Percentiles rank a stretch among this genome's conserved stretches.
Conservation (phyloP, 1,139 yeast species). For the Magnusiomyces paraingens region DNA sequence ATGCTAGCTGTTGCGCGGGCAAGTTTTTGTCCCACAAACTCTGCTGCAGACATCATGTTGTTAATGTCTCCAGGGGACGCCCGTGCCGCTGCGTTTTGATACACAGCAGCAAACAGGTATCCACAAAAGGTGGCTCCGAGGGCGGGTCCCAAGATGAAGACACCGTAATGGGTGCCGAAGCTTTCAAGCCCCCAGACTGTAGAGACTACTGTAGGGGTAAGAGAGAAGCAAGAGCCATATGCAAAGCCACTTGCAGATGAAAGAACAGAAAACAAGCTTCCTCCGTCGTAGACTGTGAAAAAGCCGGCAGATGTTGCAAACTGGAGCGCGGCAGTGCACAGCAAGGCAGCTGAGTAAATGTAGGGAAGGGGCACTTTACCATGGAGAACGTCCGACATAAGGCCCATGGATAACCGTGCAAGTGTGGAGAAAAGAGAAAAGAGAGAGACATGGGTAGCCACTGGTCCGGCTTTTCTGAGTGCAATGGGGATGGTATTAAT, state of each 20-base stretch:
- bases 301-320: constrained; percentile 29
- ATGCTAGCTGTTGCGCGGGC: too few species aligned
- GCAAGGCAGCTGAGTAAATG: constrained; percentile 24
- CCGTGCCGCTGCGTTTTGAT: constrained; percentile 37
- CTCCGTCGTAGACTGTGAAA: constrained; percentile 34
- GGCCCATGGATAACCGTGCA: constrained; percentile 63
- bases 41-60: too few species aligned
- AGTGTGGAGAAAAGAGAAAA: constrained; percentile 54
- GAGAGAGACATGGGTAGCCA: constrained; percentile 47
- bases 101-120: constrained; percentile 59
- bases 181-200: constrained; percentile 84
- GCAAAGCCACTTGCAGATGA: constrained; percentile 47
- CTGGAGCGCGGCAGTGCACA: constrained; percentile 25
- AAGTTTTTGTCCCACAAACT: too few species aligned
- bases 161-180: constrained; percentile 92
- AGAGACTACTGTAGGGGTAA: constrained; percentile 77
- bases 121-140: constrained; percentile 72
- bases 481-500: constrained; percentile 27
- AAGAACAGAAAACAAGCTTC: constrained; percentile 13
- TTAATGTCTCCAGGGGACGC: too few species aligned
- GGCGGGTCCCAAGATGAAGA: constrained; percentile 88
- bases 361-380: constrained; percentile 27
- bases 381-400: constrained; percentile 47
- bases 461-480: constrained; percentile 23
- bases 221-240: constrained; percentile 81